phyloP scores from a whole-genome alignment of 805 yeast genomes.

The Ogataea kodamae region DNA sequence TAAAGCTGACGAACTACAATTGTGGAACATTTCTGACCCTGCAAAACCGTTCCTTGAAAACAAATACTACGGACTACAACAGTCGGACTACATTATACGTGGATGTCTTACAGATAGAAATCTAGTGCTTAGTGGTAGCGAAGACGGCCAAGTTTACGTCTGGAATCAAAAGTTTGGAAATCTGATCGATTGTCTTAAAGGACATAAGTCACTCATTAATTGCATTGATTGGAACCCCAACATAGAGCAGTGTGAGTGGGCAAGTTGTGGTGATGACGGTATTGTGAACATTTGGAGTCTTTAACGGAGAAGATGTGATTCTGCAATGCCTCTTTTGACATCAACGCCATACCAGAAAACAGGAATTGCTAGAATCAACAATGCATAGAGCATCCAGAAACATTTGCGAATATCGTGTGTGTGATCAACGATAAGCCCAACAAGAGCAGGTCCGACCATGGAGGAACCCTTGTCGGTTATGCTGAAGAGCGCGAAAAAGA shows the following conservation, averaged over 20 bases:
- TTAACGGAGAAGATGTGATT: slow-evolving; percentile 24
- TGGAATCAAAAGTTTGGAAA: slow-evolving; percentile 77
- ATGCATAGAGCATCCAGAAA: slow-evolving; percentile 56
- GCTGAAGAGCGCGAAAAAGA: slow-evolving; percentile 71
- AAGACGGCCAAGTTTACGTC: slow-evolving; percentile 71
- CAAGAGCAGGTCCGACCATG: slow-evolving; percentile 65
- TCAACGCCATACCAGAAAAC: slow-evolving; percentile 49
- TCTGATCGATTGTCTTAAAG: slow-evolving; percentile 56
- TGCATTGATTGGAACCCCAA: slow-evolving; percentile 68
- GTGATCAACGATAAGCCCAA: slow-evolving; percentile 68
- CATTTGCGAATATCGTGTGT: slow-evolving; percentile 74
- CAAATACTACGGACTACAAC: slow-evolving; percentile 70
- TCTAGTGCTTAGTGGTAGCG: slow-evolving; percentile 75
- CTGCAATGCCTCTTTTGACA: slow-evolving; percentile 55
- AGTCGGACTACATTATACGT: slow-evolving; percentile 64
- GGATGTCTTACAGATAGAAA: slow-evolving; percentile 77
- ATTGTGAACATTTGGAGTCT: slow-evolving; percentile 59
- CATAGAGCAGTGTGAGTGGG: slow-evolving; percentile 41
- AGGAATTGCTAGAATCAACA: slow-evolving; percentile 55
- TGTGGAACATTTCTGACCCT: slow-evolving; percentile 70
- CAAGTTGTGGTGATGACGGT: slow-evolving; percentile 82
- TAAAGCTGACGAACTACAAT: slow-evolving; percentile 71
- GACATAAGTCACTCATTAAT: slow-evolving; percentile 66
- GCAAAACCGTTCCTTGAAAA: slow-evolving; percentile 44
- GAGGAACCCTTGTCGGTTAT: slow-evolving; percentile 81